Evolutionary conservation across 228 moss, liverwort and hornwort genomes (phyloP), one percentile per base, ranked within the genome.

Genomic region (Sphagnum fallax): DNA sequence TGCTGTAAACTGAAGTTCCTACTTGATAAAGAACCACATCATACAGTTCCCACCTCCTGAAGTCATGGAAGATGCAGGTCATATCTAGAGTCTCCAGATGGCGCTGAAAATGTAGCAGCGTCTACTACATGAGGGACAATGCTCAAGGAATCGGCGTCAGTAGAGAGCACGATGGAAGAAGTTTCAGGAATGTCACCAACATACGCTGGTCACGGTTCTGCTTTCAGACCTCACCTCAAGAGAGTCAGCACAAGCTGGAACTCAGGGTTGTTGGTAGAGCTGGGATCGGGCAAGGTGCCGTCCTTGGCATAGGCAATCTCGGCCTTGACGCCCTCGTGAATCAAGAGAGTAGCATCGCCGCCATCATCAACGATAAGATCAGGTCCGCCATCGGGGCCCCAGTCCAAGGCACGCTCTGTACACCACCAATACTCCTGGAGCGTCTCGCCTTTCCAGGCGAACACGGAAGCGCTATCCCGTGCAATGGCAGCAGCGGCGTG

Each of bases 391-490:
- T 73, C 91, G 0, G 85, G 85, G 32, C 92, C 96, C 96, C 96
- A 96, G 69, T 96, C 96, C 67, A 96, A 6, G 0, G 92, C 92
- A 12, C 96, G 76, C 86, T 96, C 92, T 11, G 96, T 96, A 67
- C 96, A 96, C 96, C 96, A 96, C 96, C 96, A 96, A 74, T 96
- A 96, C 84, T 96, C 96, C 52, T 90, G 87, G 13, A 96, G 74
- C 2, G 96, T 96, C 92, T 96, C 96, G 13, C 96, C 96, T 89
- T 96, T 96, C 96, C 96, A 96, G 4, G 96, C 96, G 60, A 96
- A 96, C 71, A 96, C 96, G 0, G 96, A 92, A 0, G 96, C 92
- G 62, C 89, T 91, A 70, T 96, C 96, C 1, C 96, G 82, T 4
- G 96, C 96, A 57, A 96, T 91, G 61, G 81, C 96, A 5, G 96